Evolutionary conservation across 768 basidiomycete species (phyloP).

Genomic region (Termitomyces sp.): DNA sequence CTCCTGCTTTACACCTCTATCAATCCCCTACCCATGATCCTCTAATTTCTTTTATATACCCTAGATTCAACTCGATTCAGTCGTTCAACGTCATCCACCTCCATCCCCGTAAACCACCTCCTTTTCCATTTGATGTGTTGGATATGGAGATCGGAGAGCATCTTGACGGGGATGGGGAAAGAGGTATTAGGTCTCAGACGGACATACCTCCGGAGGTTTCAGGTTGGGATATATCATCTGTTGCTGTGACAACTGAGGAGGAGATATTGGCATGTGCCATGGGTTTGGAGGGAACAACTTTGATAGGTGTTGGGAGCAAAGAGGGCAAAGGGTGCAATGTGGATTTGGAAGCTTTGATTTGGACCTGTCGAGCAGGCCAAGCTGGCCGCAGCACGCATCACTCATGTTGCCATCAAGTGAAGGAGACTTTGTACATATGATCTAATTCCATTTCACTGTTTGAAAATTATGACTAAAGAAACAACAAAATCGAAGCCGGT

Average conservation of each 20-base stretch:
- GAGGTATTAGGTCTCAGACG: neutral
- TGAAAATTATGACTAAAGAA: too few relatives aligned
- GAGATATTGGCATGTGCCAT: constrained; percentile 36
- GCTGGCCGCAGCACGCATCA: neutral
- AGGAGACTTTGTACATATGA: too few relatives aligned
- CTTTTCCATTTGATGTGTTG: constrained; percentile 32
- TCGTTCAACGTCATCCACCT: constrained; percentile 44
- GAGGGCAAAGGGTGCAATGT: constrained; percentile 31
- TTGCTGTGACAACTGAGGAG: constrained; percentile 1
- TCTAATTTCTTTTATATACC: constrained; percentile 36
- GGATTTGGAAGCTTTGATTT: constrained; percentile 28
- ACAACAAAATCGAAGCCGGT: neutral
- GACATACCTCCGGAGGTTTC: constrained; percentile 8
- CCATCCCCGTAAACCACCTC: constrained; percentile 32
- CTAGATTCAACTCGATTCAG: constrained; percentile 32
- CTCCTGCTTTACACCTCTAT: constrained; percentile 34
- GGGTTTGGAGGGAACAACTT: constrained; percentile 33
- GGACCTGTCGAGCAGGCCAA: neutral
- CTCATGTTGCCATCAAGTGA: neutral
- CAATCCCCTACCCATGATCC: constrained; percentile 44
- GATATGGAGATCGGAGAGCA: constrained; percentile 17
- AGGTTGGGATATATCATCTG: constrained; percentile 18
- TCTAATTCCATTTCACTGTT: neutral
- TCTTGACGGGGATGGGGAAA: constrained; percentile 20
- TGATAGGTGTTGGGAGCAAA: constrained; percentile 34